Percentiles rank a stretch among this genome's conserved stretches.
Conservation (phyloP, 2,329 filamentous ascomycete genomes). For the Cladosporium sp. region DNA sequence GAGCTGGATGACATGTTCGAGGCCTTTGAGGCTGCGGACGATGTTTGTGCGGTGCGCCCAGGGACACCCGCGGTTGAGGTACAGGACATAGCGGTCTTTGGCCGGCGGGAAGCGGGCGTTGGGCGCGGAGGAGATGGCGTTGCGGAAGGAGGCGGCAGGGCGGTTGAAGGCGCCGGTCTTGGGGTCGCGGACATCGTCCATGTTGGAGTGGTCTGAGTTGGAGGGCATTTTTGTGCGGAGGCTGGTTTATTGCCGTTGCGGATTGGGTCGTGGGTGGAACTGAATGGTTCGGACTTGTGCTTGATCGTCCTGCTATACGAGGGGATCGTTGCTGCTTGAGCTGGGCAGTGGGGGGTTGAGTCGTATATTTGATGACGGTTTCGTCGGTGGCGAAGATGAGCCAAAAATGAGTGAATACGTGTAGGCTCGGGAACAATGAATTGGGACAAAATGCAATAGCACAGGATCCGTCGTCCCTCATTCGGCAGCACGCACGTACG, state of each 20-base stretch:
- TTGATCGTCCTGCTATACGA: neutral
- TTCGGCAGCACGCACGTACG: neutral
- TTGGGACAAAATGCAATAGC: neutral
- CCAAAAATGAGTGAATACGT: neutral
- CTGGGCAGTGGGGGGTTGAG: neutral
- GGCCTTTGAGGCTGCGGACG: constrained; percentile 51
- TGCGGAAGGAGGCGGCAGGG: constrained; percentile 56
- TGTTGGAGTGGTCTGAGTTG: constrained; percentile 10
- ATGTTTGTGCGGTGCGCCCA: constrained; percentile 60
- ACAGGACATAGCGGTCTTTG: constrained; percentile 61
- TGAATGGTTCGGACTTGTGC: neutral
- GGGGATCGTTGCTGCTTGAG: neutral
- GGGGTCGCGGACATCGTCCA: constrained; percentile 9
- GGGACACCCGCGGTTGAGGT: constrained; percentile 61
- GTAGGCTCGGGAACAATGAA: neutral
- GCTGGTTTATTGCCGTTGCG: neutral
- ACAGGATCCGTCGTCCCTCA: neutral
- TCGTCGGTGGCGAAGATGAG: neutral
- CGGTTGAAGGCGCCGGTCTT: constrained; percentile 52
- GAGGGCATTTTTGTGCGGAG: neutral
- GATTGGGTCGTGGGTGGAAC: neutral
- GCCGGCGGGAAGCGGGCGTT: constrained; percentile 58
- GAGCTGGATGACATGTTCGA: constrained; percentile 52
- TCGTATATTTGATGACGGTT: neutral
- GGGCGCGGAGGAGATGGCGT: constrained; percentile 54